phyloP scores from a whole-genome alignment of 352 stramenopile species.

The Paralagenidium karlingii region DNA sequence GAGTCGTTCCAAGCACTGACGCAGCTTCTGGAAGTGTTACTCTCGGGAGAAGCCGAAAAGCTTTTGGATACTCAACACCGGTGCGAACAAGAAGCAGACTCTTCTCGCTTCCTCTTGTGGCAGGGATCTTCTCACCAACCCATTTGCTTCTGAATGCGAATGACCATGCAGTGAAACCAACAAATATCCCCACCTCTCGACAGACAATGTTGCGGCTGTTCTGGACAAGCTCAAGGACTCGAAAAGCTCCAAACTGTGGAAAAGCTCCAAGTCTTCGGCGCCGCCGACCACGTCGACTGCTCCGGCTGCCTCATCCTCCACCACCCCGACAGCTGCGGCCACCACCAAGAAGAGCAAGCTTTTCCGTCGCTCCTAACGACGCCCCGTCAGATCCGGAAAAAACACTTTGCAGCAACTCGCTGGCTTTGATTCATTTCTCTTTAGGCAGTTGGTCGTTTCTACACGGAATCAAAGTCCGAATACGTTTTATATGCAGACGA shows the following conservation, averaged over 20 bases:
- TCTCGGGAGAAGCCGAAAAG: conserved; percentile 39
- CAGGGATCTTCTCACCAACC: not conserved
- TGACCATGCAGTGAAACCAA: conserved; percentile 19
- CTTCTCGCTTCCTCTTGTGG: not conserved
- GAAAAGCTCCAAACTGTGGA: conserved; percentile 29
- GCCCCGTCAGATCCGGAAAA: too few species aligned
- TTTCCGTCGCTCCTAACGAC: too few species aligned
- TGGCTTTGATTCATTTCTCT: too few species aligned
- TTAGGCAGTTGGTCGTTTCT: too few species aligned
- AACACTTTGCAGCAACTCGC: too few species aligned
- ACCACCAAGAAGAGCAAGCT: not conserved
- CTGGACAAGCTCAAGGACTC: conserved; percentile 62
- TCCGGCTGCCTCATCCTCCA: not conserved
- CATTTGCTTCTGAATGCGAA: not conserved
- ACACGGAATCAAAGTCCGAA: too few species aligned
- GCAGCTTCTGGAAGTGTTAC: conserved; percentile 53
- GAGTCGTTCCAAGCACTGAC: conserved; percentile 52
- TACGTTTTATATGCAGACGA: too few species aligned
- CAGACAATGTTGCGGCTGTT: conserved; percentile 47
- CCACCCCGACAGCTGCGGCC: not conserved
- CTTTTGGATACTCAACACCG: conserved; percentile 51
- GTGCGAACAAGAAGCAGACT: conserved; percentile 10
- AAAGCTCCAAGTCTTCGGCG: conserved; percentile 29
- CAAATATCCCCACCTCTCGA: conserved; percentile 55
- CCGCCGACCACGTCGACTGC: conserved; percentile 14